phyloP scores from a whole-genome alignment of 2,329 filamentous ascomycete species.

The Incumbomyces delicatus region DNA sequence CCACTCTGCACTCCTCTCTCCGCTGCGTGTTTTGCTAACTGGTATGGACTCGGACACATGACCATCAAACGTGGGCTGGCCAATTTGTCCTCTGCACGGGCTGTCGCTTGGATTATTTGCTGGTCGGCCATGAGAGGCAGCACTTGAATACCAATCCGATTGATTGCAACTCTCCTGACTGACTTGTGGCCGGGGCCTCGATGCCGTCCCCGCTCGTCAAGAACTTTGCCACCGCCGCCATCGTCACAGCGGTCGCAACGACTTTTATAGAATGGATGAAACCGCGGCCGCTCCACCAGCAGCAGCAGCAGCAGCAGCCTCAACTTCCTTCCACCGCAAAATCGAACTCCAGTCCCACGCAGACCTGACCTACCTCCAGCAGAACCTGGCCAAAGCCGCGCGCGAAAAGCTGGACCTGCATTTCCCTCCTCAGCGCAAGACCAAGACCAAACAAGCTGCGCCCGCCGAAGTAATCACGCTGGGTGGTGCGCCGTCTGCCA shows the following conservation, averaged over 20 bases:
- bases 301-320: neutral
- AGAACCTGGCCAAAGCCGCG: conserved; percentile 35
- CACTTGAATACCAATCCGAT: neutral
- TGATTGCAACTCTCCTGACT: neutral
- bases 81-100: no score
- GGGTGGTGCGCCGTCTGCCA: conserved; percentile 28
- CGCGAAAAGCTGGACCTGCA: conserved; percentile 40
- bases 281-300: conserved; percentile 1
- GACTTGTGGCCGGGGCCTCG: neutral
- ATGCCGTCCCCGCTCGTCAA: conserved; percentile 3
- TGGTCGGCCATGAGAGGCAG: neutral
- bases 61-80: no score
- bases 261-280: conserved; percentile 4
- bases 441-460: conserved; percentile 26
- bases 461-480: conserved; percentile 31
- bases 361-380: conserved; percentile 40
- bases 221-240: neutral
- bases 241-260: neutral
- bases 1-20: no score
- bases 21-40: no score
- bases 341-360: conserved; percentile 42
- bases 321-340: conserved; percentile 34
- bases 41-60: no score
- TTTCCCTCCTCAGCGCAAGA: conserved; percentile 34
- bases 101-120: no score